Percentiles rank a stretch among this genome's conserved stretches.
phyloP scores from a whole-genome alignment of 2,329 filamentous ascomycete genomes.

The Penicillium thymicola region DNA sequence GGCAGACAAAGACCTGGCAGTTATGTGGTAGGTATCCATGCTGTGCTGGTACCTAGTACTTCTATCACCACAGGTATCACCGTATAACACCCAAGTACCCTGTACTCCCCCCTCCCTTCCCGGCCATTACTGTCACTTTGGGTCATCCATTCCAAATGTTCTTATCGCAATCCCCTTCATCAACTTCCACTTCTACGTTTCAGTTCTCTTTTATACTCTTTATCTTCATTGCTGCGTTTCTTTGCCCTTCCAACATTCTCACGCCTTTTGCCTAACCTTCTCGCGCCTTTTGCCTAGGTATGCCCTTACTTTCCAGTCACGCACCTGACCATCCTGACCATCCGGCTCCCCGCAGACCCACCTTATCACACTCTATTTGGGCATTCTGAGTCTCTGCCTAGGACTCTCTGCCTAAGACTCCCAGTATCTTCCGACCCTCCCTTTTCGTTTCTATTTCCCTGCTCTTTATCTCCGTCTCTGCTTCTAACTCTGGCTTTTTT shows the following conservation, averaged over 20 bases:
- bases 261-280: background rate
- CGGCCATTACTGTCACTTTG: constrained; percentile 4
- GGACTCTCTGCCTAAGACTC: background rate
- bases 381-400: constrained; percentile 4
- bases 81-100: background rate
- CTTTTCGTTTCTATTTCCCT: background rate
- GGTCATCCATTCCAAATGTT: constrained; percentile 4
- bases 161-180: background rate
- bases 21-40: background rate
- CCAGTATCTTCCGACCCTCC: constrained; percentile 7
- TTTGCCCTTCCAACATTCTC: background rate
- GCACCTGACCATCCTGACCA: constrained; percentile 1
- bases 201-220: background rate
- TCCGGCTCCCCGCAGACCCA: constrained; percentile 10
- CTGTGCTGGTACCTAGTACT: background rate
- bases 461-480: background rate
- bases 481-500: constrained; percentile 2
- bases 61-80: background rate
- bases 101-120: constrained; percentile 1
- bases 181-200: background rate
- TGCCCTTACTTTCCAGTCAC: background rate
- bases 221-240: background rate
- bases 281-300: background rate
- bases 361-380: constrained; percentile 11
- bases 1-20: background rate